Base-by-base conservation (phyloP, 805 yeast genomes). In the Candida qinlingensis region DNA sequence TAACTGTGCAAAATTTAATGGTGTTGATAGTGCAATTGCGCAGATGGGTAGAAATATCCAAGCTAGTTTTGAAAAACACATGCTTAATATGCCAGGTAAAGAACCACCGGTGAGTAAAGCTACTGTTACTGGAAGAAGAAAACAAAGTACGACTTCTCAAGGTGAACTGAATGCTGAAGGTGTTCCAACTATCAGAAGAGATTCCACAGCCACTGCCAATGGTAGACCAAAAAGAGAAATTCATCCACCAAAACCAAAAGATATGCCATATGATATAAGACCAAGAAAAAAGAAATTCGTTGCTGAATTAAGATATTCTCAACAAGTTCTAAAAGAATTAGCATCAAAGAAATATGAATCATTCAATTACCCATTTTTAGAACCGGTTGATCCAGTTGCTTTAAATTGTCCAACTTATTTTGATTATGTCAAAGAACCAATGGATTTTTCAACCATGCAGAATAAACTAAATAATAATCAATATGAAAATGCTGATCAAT, bases 171-270 rank as follows among this genome's bases (percentile, higher is more conserved):
- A 65, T 42, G 63, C 69, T 2, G 63, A 74, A 39, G 85, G 81
- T 12, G 73, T 79, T 25, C 87, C 86, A 9, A 70, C 70, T n/a
- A 77, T 85, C 44, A 77, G 96, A 64, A 76, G 92, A 49, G 96
- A 89, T 52, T 80, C 85, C 33, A 74, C 77, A 6, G 81, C 83
- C 27, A 62, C 67, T 30, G 87, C 40, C 7, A 52, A 83, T 45
- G 94, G 91, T 31, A 77, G 99, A 56, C 98, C 98, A 37, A 92
- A 92, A 68, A 80, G 99, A 57, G 94, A 89, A 57, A 89, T 94
- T 42, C 97, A 91, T 65, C 99, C 99, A 4, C 99, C 99, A 46
- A 85, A 87, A 62, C 87, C 96, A 33, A 88, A 88, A 62, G 97
- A 94, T 64, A 80, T 91, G 66, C 95, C 96, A 4, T 89, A 88